Evolutionary conservation across 306 rosid species (phyloP), one percentile per base, ranked within the genome.

Genomic region (Casuarina cunninghamiana): DNA sequence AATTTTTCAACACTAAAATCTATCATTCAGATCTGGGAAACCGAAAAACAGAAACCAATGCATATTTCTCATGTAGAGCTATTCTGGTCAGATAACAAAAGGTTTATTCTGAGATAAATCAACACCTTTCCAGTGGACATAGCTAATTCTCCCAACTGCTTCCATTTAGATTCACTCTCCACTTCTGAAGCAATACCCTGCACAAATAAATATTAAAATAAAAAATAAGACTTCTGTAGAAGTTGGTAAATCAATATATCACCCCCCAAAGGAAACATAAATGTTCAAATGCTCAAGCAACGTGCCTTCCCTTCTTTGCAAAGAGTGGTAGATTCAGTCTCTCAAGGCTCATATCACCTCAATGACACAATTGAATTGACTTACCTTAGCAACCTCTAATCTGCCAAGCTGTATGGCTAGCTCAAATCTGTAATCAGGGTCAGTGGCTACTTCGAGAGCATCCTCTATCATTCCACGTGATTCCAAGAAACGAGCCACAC

Each of bases 401-500:
- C 94, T 88, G 74, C 99, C 96, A 72, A 96, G 98, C 84, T 91
- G 99, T 77, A 96, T 91, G 73, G 99, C 97, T 53, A 96, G 89
- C 75, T 96, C 99, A 82, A 96, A 96, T 88, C 94, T 89, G 80
- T 93, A 96, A 77, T 96, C 99, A 70, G 97, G 93, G 82, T 96
- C 99, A 5, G 94, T 93, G 37, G 98, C 99, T 55, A 96, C 98
- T 85, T 93, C 99, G 78, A 96, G 93, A 77, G 99, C 98, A 73
- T 91, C 98, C 90, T 93, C 99, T 78, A 93, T 87, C 99, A 96
- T 96, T 49, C 97, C 98, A 50, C 99, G 96, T 69, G 99, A 90
- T 89, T 96, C 99, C 91, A 96, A 84, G 91, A 96, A 96, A 75
- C 80, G 99, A 83, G 99, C 99, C 89, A 96, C 99, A 55, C 99